Evolutionary conservation across 2,329 filamentous ascomycete genomes (phyloP).

Genomic region (Alternaria brassicicola): DNA sequence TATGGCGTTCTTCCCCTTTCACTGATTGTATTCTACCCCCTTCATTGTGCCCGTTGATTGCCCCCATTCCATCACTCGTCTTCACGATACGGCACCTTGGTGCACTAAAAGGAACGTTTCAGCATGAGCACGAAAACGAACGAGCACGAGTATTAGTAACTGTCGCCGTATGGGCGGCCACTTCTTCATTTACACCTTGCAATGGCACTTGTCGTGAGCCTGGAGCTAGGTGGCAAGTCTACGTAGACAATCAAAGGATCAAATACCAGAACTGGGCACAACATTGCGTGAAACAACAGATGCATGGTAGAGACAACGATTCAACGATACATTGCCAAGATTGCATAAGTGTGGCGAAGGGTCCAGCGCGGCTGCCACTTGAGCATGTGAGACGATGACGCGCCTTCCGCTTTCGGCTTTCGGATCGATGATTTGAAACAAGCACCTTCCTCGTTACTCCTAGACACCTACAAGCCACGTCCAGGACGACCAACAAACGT

Average conservation of each 20-base stretch:
- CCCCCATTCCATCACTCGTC: slow-evolving; percentile 22
- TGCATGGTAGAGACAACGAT: not conserved
- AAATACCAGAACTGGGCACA: not conserved
- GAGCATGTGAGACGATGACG: slow-evolving; percentile 12
- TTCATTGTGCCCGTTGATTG: slow-evolving; percentile 16
- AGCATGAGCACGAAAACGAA: slow-evolving; percentile 15
- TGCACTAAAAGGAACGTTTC: slow-evolving; percentile 26
- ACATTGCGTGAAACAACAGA: not conserved
- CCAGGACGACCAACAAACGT: not conserved
- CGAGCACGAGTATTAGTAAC: not conserved
- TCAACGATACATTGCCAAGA: not conserved
- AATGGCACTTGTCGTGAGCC: slow-evolving; percentile 18
- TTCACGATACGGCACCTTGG: slow-evolving; percentile 19
- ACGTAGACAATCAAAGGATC: slow-evolving; percentile 2
- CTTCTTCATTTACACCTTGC: not conserved
- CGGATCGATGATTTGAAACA: slow-evolving; percentile 11
- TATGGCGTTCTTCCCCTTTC: slow-evolving; percentile 14
- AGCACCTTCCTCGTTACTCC: slow-evolving; percentile 9
- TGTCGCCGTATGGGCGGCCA: slow-evolving; percentile 6
- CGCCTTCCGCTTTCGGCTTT: slow-evolving; percentile 14
- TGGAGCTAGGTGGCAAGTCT: slow-evolving; percentile 17
- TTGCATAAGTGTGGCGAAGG: slow-evolving; percentile 1
- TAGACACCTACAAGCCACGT: slow-evolving; percentile 4
- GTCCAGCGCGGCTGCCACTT: not conserved
- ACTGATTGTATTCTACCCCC: slow-evolving; percentile 17